Conservation (phyloP, 2,329 filamentous ascomycete genomes). For the Sclerotinia glacialis region DNA sequence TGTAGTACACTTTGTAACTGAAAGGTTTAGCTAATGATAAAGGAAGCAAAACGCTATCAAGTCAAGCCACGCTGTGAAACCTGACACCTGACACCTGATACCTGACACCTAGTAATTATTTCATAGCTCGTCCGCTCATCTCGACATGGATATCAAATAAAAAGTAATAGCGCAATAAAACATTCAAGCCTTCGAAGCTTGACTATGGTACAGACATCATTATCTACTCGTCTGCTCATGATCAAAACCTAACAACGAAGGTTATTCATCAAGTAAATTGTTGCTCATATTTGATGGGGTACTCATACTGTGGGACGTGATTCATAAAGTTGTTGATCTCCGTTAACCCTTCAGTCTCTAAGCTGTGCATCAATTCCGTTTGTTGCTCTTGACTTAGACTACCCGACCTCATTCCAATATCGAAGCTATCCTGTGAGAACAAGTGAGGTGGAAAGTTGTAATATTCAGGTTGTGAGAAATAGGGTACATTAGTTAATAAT, state of each 20-base stretch:
- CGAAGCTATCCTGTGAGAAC: constrained; percentile 45
- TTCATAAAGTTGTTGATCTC: constrained; percentile 61
- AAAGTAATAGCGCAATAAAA: background rate
- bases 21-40: background rate
- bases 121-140: constrained; percentile 11
- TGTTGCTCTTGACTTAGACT: constrained; percentile 78
- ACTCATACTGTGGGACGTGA: constrained; percentile 33
- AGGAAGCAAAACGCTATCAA: background rate
- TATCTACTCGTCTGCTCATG: background rate
- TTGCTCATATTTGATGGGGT: constrained; percentile 32
- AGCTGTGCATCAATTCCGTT: constrained; percentile 74
- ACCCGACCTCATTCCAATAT: constrained; percentile 54
- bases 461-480: constrained; percentile 36
- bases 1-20: background rate
- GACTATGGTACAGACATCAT: background rate
- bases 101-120: constrained; percentile 10
- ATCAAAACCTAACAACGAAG: constrained; percentile 8
- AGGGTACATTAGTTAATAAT: constrained; percentile 31
- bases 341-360: constrained; percentile 66
- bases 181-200: background rate
- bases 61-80: background rate
- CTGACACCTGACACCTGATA: background rate
- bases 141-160: constrained; percentile 11
- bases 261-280: constrained; percentile 25
- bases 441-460: constrained; percentile 35